Percentiles rank a stretch among this genome's conserved stretches.
phyloP scores from a whole-genome alignment of 495 filamentous ascomycete species.

The Clohesyomyces aquaticus region DNA sequence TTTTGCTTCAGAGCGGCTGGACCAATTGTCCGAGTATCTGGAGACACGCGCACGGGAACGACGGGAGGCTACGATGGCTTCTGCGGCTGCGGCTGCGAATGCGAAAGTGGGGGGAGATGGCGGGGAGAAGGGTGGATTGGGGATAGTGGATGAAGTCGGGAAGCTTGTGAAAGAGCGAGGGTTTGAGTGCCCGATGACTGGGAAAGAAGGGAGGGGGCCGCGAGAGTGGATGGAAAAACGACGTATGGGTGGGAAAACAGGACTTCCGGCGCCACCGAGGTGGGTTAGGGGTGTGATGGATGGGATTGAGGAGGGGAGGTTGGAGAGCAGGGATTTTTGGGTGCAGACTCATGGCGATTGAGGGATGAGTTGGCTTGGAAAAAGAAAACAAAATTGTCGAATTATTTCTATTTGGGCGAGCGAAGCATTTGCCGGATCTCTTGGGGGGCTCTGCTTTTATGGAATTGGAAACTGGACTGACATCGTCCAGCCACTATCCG shows the following conservation, averaged over 20 bases:
- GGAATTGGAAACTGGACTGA: too few relatives aligned
- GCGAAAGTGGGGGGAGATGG: neutral
- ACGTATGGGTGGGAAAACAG: neutral
- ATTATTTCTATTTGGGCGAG: too few relatives aligned
- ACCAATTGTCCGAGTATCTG: constrained; percentile 12
- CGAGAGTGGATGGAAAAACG: neutral
- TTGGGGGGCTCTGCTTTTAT: too few relatives aligned
- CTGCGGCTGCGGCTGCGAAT: neutral
- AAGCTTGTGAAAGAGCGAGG: constrained; percentile 16
- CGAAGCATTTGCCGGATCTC: too few relatives aligned
- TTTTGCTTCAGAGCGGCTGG: constrained; percentile 17
- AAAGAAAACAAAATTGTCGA: too few relatives aligned
- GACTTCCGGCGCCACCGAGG: constrained; percentile 10
- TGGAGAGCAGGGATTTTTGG: constrained; percentile 20
- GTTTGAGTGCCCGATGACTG: constrained; percentile 11
- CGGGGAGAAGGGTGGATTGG: neutral
- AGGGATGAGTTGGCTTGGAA: neutral
- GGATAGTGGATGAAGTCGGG: constrained; percentile 17
- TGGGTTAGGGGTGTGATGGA: constrained; percentile 25
- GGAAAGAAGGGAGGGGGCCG: neutral
- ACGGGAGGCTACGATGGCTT: neutral
- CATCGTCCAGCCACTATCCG: too few relatives aligned
- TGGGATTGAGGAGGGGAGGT: constrained; percentile 19
- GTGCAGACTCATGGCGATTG: constrained; percentile 8
- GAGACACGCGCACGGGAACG: constrained; percentile 16